phyloP scores from a whole-genome alignment of 345 rosid species.

The Eucalyptus rudis region DNA sequence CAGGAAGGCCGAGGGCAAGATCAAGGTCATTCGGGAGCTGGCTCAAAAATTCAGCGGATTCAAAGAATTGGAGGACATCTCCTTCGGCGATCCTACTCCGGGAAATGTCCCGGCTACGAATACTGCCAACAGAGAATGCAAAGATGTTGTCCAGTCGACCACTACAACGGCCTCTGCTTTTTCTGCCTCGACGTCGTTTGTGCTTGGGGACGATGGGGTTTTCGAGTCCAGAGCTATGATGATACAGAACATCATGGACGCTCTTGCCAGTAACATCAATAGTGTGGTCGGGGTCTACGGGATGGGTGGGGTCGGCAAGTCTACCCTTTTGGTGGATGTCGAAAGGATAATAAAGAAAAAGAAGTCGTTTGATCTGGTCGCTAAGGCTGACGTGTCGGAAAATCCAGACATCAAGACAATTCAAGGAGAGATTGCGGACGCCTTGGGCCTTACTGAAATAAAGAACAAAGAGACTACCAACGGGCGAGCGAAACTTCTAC shows the following conservation, averaged over 20 bases:
- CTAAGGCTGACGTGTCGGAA: not conserved
- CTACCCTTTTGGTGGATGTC: not conserved
- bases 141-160: not conserved
- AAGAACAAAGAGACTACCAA: fast-evolving
- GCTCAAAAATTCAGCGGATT: not conserved
- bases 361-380: not conserved
- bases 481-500: not conserved
- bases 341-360: fast-evolving
- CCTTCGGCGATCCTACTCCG: not conserved
- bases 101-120: not conserved
- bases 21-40: fast-evolving
- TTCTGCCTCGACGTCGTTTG: not conserved
- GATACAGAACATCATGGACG: not conserved
- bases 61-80: not conserved
- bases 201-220: not conserved
- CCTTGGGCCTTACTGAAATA: not conserved
- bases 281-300: not conserved
- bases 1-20: not conserved
- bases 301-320: not conserved
- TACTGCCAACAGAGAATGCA: not conserved
- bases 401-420: not conserved
- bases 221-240: not conserved
- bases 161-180: fast-evolving
- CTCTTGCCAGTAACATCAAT: not conserved
- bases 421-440: not conserved